phyloP scores from a whole-genome alignment of 768 basidiomycete species.

The Phanerodontia chrysosporium region DNA sequence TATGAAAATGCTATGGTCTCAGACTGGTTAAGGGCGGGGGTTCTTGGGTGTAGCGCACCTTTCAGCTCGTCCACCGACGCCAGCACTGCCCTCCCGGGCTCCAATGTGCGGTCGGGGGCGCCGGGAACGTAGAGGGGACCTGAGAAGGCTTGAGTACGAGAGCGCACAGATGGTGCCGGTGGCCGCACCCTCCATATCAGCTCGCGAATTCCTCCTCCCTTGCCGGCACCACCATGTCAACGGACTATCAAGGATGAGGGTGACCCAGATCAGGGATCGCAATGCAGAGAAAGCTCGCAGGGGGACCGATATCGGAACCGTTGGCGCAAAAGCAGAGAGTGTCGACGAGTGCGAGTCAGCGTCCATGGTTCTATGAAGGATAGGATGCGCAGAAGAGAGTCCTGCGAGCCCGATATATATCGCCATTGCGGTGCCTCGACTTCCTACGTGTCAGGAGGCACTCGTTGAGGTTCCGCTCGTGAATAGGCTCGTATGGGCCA shows the following conservation, averaged over 20 bases:
- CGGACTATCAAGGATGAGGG: constrained; percentile 6
- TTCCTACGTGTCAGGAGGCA: no score
- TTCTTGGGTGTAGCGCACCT: constrained; percentile 11
- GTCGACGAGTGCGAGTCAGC: neutral
- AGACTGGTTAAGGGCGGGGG: no score
- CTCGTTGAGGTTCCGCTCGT: no score
- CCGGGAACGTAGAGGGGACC: constrained; percentile 22
- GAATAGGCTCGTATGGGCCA: no score
- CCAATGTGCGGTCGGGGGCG: constrained; percentile 18
- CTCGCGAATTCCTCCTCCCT: constrained; percentile 5
- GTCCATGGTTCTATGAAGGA: neutral
- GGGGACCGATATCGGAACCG: neutral
- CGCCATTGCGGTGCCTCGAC: no score
- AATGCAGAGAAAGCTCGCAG: neutral
- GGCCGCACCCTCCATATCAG: constrained; percentile 14
- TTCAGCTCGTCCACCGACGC: constrained; percentile 14
- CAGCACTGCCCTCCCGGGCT: constrained; percentile 23
- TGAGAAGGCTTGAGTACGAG: neutral
- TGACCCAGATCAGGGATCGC: neutral
- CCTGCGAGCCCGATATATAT: no score
- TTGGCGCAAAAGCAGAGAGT: neutral
- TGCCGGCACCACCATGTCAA: constrained; percentile 9
- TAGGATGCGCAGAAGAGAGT: neutral
- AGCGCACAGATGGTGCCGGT: neutral
- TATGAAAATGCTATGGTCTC: no score